Percentiles rank a stretch among this genome's conserved stretches.
These are phyloP conservation scores for Colletotrichum eremochloae DNA, from an alignment of 2,329 filamentous ascomycete genomes.

Conservation along the genomic window DNA sequence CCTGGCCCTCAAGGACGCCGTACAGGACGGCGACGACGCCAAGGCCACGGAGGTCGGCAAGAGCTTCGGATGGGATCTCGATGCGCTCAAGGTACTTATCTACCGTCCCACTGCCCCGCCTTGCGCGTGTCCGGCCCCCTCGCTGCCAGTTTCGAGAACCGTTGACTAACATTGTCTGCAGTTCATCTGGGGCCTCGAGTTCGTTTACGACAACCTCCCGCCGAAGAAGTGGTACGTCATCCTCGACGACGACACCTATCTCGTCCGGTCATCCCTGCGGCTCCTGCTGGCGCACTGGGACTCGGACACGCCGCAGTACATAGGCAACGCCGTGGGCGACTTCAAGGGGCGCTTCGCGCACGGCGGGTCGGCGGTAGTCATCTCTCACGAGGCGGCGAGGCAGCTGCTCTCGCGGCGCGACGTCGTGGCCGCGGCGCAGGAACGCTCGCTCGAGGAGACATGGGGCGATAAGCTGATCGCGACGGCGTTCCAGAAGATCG, in stretches of 20 bases:
- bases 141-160: background rate
- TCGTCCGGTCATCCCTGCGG: slow-evolving; percentile 63
- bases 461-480: slow-evolving; percentile 69
- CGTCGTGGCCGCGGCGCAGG: slow-evolving; percentile 59
- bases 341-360: slow-evolving; percentile 69
- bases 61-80: slow-evolving; percentile 62
- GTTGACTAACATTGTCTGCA: slow-evolving; percentile 45
- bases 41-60: slow-evolving; percentile 54
- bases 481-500: slow-evolving; percentile 65
- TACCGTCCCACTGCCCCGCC: background rate
- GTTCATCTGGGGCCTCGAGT: slow-evolving; percentile 69
- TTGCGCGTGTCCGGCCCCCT: background rate
- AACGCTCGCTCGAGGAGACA: slow-evolving; percentile 63
- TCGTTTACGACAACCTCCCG: slow-evolving; percentile 63
- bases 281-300: slow-evolving; percentile 64
- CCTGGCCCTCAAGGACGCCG: slow-evolving; percentile 53
- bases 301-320: slow-evolving; percentile 60
- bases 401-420: slow-evolving; percentile 59
- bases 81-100: slow-evolving; percentile 60
- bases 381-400: slow-evolving; percentile 65
- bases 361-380: slow-evolving; percentile 66
- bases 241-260: slow-evolving; percentile 69
- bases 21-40: slow-evolving; percentile 55
- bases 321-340: slow-evolving; percentile 70
- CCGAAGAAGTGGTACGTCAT: slow-evolving; percentile 71